phyloP scores from a whole-genome alignment of 2,329 filamentous ascomycete genomes.

The Harringtonia lauricola region DNA sequence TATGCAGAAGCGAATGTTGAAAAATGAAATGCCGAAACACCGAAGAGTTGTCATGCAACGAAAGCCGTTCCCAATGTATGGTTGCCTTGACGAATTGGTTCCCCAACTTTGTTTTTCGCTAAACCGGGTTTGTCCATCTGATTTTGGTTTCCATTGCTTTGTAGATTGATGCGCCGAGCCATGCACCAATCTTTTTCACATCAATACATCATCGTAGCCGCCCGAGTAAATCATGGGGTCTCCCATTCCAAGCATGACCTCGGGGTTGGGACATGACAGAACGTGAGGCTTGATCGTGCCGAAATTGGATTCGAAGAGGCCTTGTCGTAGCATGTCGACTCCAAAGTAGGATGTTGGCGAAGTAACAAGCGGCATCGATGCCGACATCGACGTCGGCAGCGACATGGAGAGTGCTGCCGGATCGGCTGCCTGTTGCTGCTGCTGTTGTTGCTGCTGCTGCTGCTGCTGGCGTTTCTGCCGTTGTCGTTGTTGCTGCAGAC shows the following conservation, averaged over 20 bases:
- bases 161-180: too few species aligned
- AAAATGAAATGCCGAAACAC: neutral
- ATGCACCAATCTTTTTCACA: too few species aligned
- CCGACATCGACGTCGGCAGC: constrained; percentile 1
- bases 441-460: neutral
- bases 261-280: constrained; percentile 38
- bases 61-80: too few species aligned
- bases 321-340: constrained; percentile 36
- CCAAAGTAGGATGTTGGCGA: constrained; percentile 21
- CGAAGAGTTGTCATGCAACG: neutral
- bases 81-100: neutral
- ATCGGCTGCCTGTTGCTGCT: neutral
- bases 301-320: constrained; percentile 39
- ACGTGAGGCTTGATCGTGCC: constrained; percentile 45
- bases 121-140: neutral
- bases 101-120: too few species aligned
- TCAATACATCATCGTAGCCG: constrained; percentile 33
- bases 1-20: neutral
- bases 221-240: constrained; percentile 49
- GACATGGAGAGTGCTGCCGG: constrained; percentile 1
- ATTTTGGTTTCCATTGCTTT: neutral
- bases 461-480: neutral
- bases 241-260: constrained; percentile 45
- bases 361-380: constrained; percentile 5
- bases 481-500: neutral